Conservation (phyloP, 2,329 filamentous ascomycete species). For the Setomelanomma holmii region DNA sequence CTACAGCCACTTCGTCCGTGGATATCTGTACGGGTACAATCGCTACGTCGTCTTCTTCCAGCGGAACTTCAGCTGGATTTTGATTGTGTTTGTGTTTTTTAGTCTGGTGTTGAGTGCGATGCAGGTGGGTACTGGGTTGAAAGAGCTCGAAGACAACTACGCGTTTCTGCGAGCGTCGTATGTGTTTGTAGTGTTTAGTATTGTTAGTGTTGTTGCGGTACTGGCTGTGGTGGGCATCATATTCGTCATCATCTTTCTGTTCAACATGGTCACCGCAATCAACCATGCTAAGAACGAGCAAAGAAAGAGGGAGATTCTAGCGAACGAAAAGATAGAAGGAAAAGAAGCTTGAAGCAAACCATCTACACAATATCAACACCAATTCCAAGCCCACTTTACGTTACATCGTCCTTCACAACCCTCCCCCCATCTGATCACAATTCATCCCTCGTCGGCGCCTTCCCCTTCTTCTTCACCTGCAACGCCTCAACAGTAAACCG, state of each 20-base stretch:
- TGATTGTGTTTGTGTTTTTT: slow-evolving; percentile 49
- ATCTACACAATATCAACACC: too few species aligned
- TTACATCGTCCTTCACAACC: too few species aligned
- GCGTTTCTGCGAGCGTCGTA: slow-evolving; percentile 37
- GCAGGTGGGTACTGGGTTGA: slow-evolving; percentile 44
- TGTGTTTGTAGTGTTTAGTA: slow-evolving; percentile 46
- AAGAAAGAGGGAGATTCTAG: slow-evolving; percentile 31
- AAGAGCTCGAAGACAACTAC: slow-evolving; percentile 27
- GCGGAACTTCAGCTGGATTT: slow-evolving; percentile 47
- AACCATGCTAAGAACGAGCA: slow-evolving; percentile 45
- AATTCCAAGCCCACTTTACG: too few species aligned
- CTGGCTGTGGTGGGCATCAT: slow-evolving; percentile 30
- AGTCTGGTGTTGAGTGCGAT: slow-evolving; percentile 46
- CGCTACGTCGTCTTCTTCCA: slow-evolving; percentile 50
- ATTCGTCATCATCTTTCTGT: slow-evolving; percentile 44
- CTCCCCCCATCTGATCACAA: too few species aligned
- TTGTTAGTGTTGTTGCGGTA: slow-evolving; percentile 39
- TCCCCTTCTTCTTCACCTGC: slow-evolving; percentile 25
- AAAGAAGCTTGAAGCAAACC: slow-evolving; percentile 10
- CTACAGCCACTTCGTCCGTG: slow-evolving; percentile 45
- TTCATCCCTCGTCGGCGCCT: slow-evolving; percentile 30
- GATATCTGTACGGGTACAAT: slow-evolving; percentile 50
- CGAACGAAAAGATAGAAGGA: slow-evolving; percentile 6
- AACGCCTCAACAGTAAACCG: slow-evolving; percentile 42
- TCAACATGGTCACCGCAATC: slow-evolving; percentile 48